Conservation (phyloP, 805 yeast genomes). For the Nakazawaea ernobii region DNA sequence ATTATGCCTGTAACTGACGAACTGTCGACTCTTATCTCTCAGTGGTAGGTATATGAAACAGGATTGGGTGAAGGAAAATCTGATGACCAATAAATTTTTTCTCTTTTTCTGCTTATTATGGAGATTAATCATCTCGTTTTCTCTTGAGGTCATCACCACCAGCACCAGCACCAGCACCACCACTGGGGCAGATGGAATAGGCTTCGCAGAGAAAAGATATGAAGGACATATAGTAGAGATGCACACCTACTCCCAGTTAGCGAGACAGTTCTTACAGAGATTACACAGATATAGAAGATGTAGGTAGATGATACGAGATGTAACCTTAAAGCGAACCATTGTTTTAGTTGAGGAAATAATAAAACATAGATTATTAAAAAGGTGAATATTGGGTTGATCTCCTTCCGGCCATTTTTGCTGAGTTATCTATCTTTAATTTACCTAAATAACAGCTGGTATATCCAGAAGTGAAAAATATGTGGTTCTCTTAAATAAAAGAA, state of each 20-base stretch:
- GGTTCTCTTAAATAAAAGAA: conserved; percentile 19
- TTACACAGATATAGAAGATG: background rate
- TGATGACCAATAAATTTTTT: too few relatives aligned
- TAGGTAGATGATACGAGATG: background rate
- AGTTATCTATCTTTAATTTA: conserved; percentile 23
- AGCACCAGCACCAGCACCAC: too few relatives aligned
- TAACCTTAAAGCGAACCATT: conserved; percentile 12
- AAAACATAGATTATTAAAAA: conserved; percentile 11
- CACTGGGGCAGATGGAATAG: too few relatives aligned
- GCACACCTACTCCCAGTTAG: too few relatives aligned
- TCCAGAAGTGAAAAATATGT: conserved; percentile 28
- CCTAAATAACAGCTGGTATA: conserved; percentile 30
- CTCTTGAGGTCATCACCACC: too few relatives aligned
- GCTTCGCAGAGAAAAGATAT: too few relatives aligned
- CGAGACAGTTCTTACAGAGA: too few relatives aligned
- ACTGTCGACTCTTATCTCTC: too few relatives aligned
- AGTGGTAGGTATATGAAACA: background rate
- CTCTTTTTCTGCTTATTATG: too few relatives aligned
- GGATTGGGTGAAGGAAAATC: background rate
- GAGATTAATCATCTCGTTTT: too few relatives aligned
- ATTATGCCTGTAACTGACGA: conserved; percentile 24
- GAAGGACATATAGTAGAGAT: too few relatives aligned
- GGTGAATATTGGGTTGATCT: conserved; percentile 18
- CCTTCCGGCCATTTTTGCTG: conserved; percentile 37
- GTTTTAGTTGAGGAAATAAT: background rate